Evolutionary conservation across 495 filamentous ascomycete genomes (phyloP).

Genomic region (Penicillium maclennaniae): DNA sequence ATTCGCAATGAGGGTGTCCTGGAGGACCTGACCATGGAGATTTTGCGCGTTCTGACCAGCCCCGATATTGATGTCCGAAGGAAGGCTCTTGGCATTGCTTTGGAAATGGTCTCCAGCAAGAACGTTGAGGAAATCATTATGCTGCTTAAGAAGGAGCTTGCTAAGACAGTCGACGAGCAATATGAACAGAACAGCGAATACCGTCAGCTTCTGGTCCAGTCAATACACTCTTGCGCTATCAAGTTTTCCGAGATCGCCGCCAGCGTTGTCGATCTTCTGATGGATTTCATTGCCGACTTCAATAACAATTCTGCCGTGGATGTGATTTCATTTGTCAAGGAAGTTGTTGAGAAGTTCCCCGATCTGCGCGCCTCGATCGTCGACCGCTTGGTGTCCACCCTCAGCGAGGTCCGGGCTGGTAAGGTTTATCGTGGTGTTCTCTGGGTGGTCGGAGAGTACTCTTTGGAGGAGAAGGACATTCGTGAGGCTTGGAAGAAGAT

Average conservation of each 20-base stretch:
- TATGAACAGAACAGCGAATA: conserved; percentile 99
- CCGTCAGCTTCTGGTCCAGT: conserved; percentile 89
- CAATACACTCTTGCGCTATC: conserved; percentile 97
- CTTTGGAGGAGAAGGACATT: conserved; percentile 88
- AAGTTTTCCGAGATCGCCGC: conserved; percentile 98
- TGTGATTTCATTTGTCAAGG: conserved; percentile 97
- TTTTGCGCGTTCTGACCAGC: conserved; percentile 91
- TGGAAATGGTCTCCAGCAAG: conserved; percentile 98
- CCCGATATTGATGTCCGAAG: conserved; percentile 94
- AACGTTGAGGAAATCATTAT: conserved; percentile 98
- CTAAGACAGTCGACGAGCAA: conserved; percentile 96
- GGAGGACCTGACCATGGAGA: conserved; percentile 97
- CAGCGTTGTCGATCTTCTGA: conserved; percentile 93
- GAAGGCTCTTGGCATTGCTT: conserved; percentile 84
- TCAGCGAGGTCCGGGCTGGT: conserved; percentile 91
- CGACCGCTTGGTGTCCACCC: conserved; percentile 79
- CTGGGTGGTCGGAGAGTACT: conserved; percentile 98
- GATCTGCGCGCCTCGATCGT: conserved; percentile 82
- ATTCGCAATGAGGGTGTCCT: conserved; percentile 90
- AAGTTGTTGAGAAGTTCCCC: conserved; percentile 98
- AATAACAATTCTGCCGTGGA: conserved; percentile 96
- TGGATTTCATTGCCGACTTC: conserved; percentile 99
- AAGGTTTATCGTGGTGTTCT: conserved; percentile 96
- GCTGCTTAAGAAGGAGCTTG: conserved; percentile 93
- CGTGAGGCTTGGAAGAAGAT: conserved; percentile 97